These are phyloP conservation scores for Crotalaria pallida DNA, from an alignment of 306 rosid species.

Conservation along the genomic window DNA sequence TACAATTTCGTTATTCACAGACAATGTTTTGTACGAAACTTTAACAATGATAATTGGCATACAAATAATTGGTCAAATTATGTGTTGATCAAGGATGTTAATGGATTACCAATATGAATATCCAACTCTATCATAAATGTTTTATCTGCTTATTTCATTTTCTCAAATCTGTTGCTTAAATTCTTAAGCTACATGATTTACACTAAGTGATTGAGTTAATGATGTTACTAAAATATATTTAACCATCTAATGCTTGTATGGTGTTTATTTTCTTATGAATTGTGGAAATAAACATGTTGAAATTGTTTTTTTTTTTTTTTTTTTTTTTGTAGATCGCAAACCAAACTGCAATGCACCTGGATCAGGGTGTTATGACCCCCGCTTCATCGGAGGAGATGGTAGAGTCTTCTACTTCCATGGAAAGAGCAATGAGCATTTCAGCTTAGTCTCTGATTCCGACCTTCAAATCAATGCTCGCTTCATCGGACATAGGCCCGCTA, in stretches of 20 bases:
- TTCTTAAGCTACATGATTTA: background rate
- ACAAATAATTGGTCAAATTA: background rate
- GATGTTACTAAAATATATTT: background rate
- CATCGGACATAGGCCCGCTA: constrained; percentile 33
- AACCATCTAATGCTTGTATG: background rate
- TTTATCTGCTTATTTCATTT: background rate
- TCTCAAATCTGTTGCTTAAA: background rate
- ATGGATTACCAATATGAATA: no score
- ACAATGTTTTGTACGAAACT: background rate
- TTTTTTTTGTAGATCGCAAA: constrained; percentile 13
- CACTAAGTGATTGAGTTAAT: background rate
- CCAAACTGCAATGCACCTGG: constrained; percentile 53
- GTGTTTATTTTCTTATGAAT: no score
- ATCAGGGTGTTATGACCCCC: constrained; percentile 46
- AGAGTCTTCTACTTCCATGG: constrained; percentile 48
- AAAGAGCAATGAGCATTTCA: constrained; percentile 36
- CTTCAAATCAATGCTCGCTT: constrained; percentile 47
- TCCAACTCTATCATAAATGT: no score
- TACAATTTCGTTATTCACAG: background rate
- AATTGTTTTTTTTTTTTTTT: background rate
- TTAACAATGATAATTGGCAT: background rate
- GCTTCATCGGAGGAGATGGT: constrained; percentile 47
- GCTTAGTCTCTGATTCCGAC: constrained; percentile 29
- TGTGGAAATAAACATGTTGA: background rate
- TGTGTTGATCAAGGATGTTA: no score